Conservation (phyloP, 192 early-diverging fungal species). For the Backusella westeae region DNA sequence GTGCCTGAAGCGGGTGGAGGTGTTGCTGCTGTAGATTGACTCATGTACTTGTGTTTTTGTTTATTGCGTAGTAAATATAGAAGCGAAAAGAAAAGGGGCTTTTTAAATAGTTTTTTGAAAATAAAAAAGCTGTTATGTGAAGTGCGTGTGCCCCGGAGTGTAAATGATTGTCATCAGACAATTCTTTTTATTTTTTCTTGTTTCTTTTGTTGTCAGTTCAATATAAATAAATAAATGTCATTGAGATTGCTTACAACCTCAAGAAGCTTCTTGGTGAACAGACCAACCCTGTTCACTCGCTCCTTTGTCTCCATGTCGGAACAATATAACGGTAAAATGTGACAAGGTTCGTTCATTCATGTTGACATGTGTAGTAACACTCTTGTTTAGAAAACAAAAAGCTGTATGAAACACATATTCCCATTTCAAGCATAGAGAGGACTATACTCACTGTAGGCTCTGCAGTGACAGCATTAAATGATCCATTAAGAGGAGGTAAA, state of each 20-base stretch:
- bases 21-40: neutral
- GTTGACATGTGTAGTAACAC: neutral
- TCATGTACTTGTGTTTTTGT: neutral
- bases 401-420: constrained; percentile 61
- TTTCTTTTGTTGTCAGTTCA: neutral
- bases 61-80: neutral
- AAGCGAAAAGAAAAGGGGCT: neutral
- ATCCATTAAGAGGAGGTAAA: constrained; percentile 73
- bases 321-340: neutral
- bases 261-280: neutral
- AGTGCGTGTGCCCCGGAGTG: neutral
- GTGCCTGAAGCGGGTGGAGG: neutral
- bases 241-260: neutral
- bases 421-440: constrained; percentile 64
- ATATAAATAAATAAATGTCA: neutral
- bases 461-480: constrained; percentile 70
- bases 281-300: neutral
- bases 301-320: neutral
- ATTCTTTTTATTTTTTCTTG: neutral
- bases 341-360: too few relatives aligned
- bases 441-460: constrained; percentile 68
- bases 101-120: too few relatives aligned
- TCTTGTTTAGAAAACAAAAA: constrained; percentile 16
- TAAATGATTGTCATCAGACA: neutral
- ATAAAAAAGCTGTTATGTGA: neutral